A percentile compares a stretch with the other conserved stretches of the same genome.
Conservation (phyloP, 352 stramenopile species). For the Globisporangium spiculum region DNA sequence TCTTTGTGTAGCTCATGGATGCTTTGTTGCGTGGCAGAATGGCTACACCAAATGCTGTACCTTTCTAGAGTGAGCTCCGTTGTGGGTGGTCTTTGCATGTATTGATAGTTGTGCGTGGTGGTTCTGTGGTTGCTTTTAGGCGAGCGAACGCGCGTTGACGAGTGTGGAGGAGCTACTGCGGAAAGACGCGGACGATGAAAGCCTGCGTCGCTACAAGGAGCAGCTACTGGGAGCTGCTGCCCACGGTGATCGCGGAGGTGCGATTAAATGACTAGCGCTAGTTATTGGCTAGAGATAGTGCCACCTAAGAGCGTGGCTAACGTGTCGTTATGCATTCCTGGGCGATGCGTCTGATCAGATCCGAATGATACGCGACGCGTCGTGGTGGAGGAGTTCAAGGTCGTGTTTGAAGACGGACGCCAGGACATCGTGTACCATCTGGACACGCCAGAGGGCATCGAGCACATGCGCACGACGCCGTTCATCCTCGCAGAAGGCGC, state of each 20-base stretch:
- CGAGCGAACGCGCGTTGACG: constrained; percentile 56
- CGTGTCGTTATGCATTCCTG: background rate
- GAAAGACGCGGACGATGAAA: constrained; percentile 82
- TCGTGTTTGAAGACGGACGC: constrained; percentile 75
- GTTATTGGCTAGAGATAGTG: background rate
- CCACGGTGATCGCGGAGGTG: constrained; percentile 77
- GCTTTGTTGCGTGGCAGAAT: background rate
- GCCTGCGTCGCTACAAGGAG: constrained; percentile 83
- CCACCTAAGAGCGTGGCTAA: background rate
- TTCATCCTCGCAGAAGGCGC: constrained; percentile 74
- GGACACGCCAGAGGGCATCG: constrained; percentile 61
- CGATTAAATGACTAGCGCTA: background rate
- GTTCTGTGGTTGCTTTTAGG: constrained; percentile 25
- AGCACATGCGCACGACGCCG: constrained; percentile 68
- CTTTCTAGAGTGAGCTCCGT: too few relatives aligned
- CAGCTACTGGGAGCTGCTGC: constrained; percentile 72
- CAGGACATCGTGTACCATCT: constrained; percentile 71
- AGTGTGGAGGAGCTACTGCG: constrained; percentile 73
- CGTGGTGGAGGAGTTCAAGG: constrained; percentile 84
- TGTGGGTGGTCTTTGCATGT: background rate
- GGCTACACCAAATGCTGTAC: background rate
- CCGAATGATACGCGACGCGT: constrained; percentile 59
- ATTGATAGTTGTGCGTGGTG: background rate
- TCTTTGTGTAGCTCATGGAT: background rate
- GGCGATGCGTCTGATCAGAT: constrained; percentile 28